A percentile compares a stretch with the other conserved stretches of the same genome.
Conservation (phyloP, 1,284 basidiomycete species). For the Papiliotrema nemorosa region DNA sequence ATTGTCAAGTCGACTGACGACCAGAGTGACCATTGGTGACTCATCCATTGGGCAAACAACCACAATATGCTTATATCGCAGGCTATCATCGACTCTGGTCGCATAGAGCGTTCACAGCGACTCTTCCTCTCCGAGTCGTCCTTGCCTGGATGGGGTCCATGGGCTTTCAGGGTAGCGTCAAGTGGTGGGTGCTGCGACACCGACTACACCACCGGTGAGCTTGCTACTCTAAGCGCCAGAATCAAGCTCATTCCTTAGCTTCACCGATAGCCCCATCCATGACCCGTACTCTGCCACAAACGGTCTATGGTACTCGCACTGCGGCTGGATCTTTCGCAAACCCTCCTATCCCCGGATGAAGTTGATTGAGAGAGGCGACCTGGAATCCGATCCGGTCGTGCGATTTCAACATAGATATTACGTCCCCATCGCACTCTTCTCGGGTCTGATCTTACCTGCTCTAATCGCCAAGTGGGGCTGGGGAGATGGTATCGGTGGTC, state of each 20-base stretch:
- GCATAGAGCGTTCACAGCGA: slow-evolving; percentile 65
- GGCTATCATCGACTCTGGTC: slow-evolving; percentile 76
- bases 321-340: slow-evolving; percentile 82
- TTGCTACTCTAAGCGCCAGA: too few relatives aligned
- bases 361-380: slow-evolving; percentile 64
- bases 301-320: slow-evolving; percentile 69
- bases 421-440: slow-evolving; percentile 59
- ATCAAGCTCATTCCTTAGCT: slow-evolving; percentile 51
- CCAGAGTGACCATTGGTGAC: slow-evolving; percentile 4
- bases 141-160: slow-evolving; percentile 65
- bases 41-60: too few relatives aligned
- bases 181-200: slow-evolving; percentile 69
- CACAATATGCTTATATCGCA: too few relatives aligned
- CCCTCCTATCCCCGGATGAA: slow-evolving; percentile 63
- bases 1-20: slow-evolving; percentile 1
- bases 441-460: slow-evolving; percentile 60
- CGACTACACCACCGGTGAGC: slow-evolving; percentile 66
- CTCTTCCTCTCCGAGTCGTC: slow-evolving; percentile 56
- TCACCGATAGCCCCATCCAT: slow-evolving; percentile 67
- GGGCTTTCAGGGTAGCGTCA: slow-evolving; percentile 65
- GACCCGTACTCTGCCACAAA: slow-evolving; percentile 73
- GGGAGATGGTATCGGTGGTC: slow-evolving; percentile 61
- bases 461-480: slow-evolving; percentile 55
- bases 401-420: slow-evolving; percentile 69
- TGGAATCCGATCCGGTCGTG: slow-evolving; percentile 70